Conservation (phyloP, 2,329 filamentous ascomycete species). For the Colletotrichum gloeosporioides region DNA sequence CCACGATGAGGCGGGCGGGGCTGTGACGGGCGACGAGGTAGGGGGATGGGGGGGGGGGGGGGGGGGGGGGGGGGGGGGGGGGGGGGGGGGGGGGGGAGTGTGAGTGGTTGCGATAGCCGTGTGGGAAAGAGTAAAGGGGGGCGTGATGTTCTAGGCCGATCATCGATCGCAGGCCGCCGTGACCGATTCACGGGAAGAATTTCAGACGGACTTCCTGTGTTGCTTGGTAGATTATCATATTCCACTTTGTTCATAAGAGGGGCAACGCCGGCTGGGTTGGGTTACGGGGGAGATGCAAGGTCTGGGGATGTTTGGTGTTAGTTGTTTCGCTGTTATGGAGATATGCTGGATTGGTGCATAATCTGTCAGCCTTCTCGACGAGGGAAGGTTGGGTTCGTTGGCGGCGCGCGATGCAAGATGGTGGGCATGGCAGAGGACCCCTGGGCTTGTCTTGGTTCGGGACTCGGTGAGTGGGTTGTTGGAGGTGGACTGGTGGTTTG, state of each 20-base stretch:
- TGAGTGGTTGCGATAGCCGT: neutral
- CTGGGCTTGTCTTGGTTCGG: conserved; percentile 1
- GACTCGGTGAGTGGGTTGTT: neutral
- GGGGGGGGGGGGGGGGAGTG: neutral
- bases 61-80: neutral
- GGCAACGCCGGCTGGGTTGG: neutral
- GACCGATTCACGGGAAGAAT: conserved; percentile 1
- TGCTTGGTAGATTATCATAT: neutral
- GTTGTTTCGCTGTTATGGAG: neutral
- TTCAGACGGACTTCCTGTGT: neutral
- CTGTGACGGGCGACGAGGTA: neutral
- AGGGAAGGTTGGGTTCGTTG: conserved; percentile 20
- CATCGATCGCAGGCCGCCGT: conserved; percentile 5
- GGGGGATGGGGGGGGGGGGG: neutral
- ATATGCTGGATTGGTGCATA: conserved; percentile 11
- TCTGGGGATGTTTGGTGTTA: neutral
- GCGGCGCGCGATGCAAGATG: neutral
- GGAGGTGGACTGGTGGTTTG: neutral
- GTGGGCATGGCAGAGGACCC: neutral
- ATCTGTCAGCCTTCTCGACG: conserved; percentile 22
- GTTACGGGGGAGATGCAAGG: neutral
- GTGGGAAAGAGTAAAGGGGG: neutral
- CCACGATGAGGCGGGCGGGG: neutral
- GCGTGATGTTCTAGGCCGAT: conserved; percentile 1
- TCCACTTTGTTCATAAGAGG: neutral